Base-by-base conservation (phyloP, 2,329 filamentous ascomycete species). In the Penicillium sp. region DNA sequence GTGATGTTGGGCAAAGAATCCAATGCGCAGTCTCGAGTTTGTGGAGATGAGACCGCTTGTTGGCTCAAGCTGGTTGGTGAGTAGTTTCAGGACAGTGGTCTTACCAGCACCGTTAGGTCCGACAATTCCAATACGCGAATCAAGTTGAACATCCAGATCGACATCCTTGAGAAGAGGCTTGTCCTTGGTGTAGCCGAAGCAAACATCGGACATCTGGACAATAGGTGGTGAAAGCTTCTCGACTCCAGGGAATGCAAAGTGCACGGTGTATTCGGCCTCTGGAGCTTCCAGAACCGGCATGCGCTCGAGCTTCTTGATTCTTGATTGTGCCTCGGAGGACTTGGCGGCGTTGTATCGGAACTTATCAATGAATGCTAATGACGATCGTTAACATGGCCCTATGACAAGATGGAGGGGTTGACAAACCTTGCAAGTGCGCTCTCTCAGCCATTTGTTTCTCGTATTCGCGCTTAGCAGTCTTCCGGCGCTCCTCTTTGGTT, bases 291-390 rank as follows among this genome's bases (percentile, higher is more conserved):
- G 83, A 1, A 96, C 80, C 1, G 95, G 94, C 90, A 99, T 97
- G 70, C 89, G 91, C 75, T 99, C 95, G 59, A 99, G 81, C 74
- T 99, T 99, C 83, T 99, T 99, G 84, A 99, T 97, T 69, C 94
- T 88, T 0, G 93, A 97, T 72, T 99, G 94, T 1, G 94, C 94
- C 80, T 99, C 94, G 9, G 93, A 96, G 0, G 94, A 97, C 76
- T 99, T 99, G 69, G 93, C 94, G 28, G 94, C 94, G 72, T 99
- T 99, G 83, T 99, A 99, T 50, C 94, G 87, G 83, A 99, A 99
- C 78, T 99, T 99, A 83, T 99, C 94, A 78, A 99, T 99, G 77
- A 99, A 99, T 28, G 90, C 88, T 77, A 35, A 17, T 25, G 19
- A 19, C 2, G 5, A 26, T 28, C 7, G 48, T 66, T 47, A 62